These are phyloP conservation scores for Mariannaea sp. DNA, from an alignment of 2,329 filamentous ascomycete species.

Conservation along the genomic window DNA sequence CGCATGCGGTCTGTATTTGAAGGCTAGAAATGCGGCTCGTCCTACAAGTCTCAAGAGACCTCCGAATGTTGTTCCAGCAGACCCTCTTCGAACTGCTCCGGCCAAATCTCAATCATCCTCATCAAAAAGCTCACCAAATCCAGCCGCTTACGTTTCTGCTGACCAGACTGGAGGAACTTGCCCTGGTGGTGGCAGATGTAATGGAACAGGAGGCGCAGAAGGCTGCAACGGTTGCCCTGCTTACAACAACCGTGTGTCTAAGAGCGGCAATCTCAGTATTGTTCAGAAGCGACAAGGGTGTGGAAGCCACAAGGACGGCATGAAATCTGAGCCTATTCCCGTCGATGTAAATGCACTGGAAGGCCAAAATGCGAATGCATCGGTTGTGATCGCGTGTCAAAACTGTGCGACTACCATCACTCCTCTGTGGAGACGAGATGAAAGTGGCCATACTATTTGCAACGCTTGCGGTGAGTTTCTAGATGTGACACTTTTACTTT, in stretches of 20 bases:
- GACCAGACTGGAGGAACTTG: slow-evolving; percentile 86
- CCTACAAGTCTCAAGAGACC: slow-evolving; percentile 89
- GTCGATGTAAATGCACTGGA: slow-evolving; percentile 44
- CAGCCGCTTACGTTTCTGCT: slow-evolving; percentile 75
- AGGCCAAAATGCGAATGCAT: slow-evolving; percentile 39
- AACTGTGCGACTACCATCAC: slow-evolving; percentile 98
- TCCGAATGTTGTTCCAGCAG: slow-evolving; percentile 54
- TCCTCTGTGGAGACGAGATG: slow-evolving; percentile 92
- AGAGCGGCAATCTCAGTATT: slow-evolving; percentile 74
- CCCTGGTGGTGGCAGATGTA: slow-evolving; percentile 91
- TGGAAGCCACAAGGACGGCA: slow-evolving; percentile 32
- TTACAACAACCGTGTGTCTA: slow-evolving; percentile 95
- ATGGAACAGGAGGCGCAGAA: slow-evolving; percentile 93
- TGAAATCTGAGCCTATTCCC: slow-evolving; percentile 38
- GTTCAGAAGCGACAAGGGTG: slow-evolving; percentile 53
- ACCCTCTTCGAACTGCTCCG: slow-evolving; percentile 49
- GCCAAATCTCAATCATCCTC: slow-evolving; percentile 45
- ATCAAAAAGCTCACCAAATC: slow-evolving; percentile 48
- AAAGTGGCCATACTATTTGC: slow-evolving; percentile 94
- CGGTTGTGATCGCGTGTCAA: slow-evolving; percentile 82
- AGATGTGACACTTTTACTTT: not conserved
- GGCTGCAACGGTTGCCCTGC: slow-evolving; percentile 95
- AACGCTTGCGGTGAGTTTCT: slow-evolving; percentile 86
- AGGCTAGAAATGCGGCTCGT: slow-evolving; percentile 87
- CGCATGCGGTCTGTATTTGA: slow-evolving; percentile 92